Evolutionary conservation across 2,329 filamentous ascomycete genomes (phyloP).

Genomic region (Lecanicillium sp.): DNA sequence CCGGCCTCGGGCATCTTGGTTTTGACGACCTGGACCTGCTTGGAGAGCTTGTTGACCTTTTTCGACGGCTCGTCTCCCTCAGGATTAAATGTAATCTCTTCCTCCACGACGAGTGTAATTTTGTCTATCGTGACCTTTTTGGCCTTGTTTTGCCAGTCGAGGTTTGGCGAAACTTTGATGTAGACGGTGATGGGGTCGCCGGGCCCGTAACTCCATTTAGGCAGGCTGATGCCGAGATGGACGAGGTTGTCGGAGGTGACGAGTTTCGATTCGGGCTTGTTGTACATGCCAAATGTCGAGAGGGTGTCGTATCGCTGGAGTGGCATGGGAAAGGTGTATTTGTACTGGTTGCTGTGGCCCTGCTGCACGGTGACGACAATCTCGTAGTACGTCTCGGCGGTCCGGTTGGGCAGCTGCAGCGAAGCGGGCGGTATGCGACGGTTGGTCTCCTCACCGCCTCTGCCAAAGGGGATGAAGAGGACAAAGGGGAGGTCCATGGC

Average conservation of each 20-base stretch:
- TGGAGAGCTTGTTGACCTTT: constrained; percentile 80
- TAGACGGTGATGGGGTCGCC: constrained; percentile 93
- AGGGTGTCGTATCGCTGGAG: constrained; percentile 92
- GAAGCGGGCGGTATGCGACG: constrained; percentile 87
- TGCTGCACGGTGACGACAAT: constrained; percentile 94
- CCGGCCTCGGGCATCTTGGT: constrained; percentile 84
- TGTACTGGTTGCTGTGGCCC: constrained; percentile 77
- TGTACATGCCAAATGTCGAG: constrained; percentile 99
- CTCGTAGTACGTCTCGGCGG: constrained; percentile 96
- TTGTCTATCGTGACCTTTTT: constrained; percentile 89
- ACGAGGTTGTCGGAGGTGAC: constrained; percentile 85
- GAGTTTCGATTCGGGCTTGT: constrained; percentile 84
- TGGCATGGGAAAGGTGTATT: constrained; percentile 85
- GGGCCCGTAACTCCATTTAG: constrained; percentile 93
- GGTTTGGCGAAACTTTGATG: constrained; percentile 87
- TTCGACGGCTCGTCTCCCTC: constrained; percentile 92
- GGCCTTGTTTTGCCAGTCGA: constrained; percentile 85
- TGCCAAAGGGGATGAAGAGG: constrained; percentile 91
- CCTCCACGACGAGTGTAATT: constrained; percentile 89
- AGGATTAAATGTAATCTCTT: constrained; percentile 98
- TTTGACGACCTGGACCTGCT: constrained; percentile 74
- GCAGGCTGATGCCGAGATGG: constrained; percentile 83
- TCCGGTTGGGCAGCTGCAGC: constrained; percentile 81
- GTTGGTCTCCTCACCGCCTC: constrained; percentile 84
- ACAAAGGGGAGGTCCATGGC: constrained; percentile 97